Evolutionary conservation across 2,329 filamentous ascomycete species (phyloP).

Genomic region (Fusarium ambrosium): DNA sequence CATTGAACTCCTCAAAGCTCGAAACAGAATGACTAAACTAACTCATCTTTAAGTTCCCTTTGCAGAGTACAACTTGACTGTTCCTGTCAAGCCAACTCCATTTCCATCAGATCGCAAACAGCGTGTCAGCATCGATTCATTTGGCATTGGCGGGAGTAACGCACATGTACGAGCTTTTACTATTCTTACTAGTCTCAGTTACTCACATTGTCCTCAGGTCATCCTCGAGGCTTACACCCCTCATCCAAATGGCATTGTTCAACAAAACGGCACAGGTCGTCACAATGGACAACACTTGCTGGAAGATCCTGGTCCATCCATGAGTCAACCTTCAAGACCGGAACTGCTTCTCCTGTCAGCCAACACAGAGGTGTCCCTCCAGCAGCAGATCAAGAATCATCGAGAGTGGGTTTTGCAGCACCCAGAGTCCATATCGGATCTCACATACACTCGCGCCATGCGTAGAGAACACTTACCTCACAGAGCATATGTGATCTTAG

Average conservation of each 20-base stretch:
- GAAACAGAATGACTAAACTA: neutral
- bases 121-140: slow-evolving; percentile 47
- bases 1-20: neutral
- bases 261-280: neutral
- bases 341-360: slow-evolving; percentile 38
- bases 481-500: neutral
- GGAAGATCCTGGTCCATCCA: neutral
- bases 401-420: slow-evolving; percentile 38
- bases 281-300: neutral
- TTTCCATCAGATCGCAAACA: slow-evolving; percentile 21
- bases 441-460: slow-evolving; percentile 50
- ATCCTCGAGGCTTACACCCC: slow-evolving; percentile 37
- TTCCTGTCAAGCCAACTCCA: slow-evolving; percentile 28
- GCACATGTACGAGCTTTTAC: slow-evolving; percentile 28
- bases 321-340: neutral
- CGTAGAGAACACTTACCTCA: slow-evolving; percentile 47
- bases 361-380: slow-evolving; percentile 20
- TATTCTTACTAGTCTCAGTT: neutral
- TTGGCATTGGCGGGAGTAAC: slow-evolving; percentile 48
- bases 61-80: neutral
- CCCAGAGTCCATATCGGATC: slow-evolving; percentile 19
- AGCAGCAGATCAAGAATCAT: slow-evolving; percentile 26
- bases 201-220: slow-evolving; percentile 10
- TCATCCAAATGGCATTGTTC: neutral
- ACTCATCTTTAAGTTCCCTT: neutral